Percentiles rank a stretch among this genome's conserved stretches.
These are phyloP conservation scores for Populus deltoides DNA, from an alignment of 345 rosid species.

Conservation along the genomic window DNA sequence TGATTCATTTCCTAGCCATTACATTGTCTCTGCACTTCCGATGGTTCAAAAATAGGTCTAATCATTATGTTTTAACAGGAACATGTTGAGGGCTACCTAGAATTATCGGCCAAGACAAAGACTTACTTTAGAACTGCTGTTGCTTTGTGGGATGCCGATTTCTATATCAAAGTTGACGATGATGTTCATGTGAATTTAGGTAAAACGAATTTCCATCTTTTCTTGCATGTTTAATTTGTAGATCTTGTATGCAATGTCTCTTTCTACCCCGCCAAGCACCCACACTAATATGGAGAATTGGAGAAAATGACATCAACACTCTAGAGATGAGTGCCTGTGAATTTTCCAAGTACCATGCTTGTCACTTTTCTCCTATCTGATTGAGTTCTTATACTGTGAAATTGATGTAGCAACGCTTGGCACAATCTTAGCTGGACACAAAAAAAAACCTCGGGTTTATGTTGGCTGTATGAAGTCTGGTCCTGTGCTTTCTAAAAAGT, in stretches of 20 bases:
- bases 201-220: conserved; percentile 11
- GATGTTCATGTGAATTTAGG: conserved; percentile 94
- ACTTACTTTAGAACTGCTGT: conserved; percentile 70
- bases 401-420: conserved; percentile 56
- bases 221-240: not conserved
- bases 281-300: not conserved
- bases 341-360: not conserved
- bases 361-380: not conserved
- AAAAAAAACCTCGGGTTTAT: conserved; percentile 55
- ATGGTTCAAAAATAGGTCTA: not conserved
- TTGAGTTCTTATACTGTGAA: conserved; percentile 5
- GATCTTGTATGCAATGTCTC: not conserved
- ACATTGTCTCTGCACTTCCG: conserved; percentile 1
- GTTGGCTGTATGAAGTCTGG: conserved; percentile 98
- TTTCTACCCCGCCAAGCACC: not conserved
- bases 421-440: conserved; percentile 46
- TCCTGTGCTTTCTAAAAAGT: conserved; percentile 77
- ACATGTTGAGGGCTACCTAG: conserved; percentile 76
- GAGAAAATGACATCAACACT: not conserved
- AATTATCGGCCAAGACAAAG: conserved; percentile 85
- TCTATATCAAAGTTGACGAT: conserved; percentile 92
- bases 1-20: not conserved
- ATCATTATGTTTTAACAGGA: conserved; percentile 42
- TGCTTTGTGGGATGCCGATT: conserved; percentile 83
- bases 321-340: not conserved